Conservation (phyloP, 1,284 basidiomycete species). For the Cerioporus squamosus region DNA sequence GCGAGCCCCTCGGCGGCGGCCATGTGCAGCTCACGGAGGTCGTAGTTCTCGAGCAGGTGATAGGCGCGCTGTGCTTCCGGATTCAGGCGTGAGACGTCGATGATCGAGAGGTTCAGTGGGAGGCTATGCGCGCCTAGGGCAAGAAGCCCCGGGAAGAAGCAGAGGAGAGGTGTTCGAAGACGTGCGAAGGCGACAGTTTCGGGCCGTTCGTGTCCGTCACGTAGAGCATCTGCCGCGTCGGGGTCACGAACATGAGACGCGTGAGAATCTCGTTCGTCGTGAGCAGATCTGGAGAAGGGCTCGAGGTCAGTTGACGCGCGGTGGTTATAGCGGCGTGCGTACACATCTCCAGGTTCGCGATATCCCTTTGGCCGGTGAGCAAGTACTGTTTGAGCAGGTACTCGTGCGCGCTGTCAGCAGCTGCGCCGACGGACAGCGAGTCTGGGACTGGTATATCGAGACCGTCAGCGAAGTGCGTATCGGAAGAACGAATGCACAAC, state of each 20-base stretch:
- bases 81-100: conserved; percentile 46
- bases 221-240: conserved; percentile 68
- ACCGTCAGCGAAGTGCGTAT: not conserved
- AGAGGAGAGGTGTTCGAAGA: conserved; percentile 75
- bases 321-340: conserved; percentile 9
- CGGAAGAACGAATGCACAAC: conserved; percentile 37
- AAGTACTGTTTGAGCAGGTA: conserved; percentile 78
- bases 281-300: conserved; percentile 54
- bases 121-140: conserved; percentile 69
- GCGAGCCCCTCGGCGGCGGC: conserved; percentile 72
- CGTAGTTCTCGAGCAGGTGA: conserved; percentile 35
- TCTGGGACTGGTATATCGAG: conserved; percentile 4
- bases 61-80: conserved; percentile 27
- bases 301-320: not conserved
- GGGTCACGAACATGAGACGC: conserved; percentile 68
- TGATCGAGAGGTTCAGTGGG: conserved; percentile 57
- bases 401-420: conserved; percentile 75
- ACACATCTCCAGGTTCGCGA: conserved; percentile 67
- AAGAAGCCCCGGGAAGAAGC: conserved; percentile 76
- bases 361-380: conserved; percentile 63
- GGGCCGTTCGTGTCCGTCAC: conserved; percentile 57
- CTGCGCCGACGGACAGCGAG: conserved; percentile 56
- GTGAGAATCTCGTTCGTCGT: conserved; percentile 64
- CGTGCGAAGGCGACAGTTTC: conserved; percentile 47
- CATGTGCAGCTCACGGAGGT: conserved; percentile 56